Conservation (phyloP, 108 stramenopile species). For the Cylindrotheca fusiformis region DNA sequence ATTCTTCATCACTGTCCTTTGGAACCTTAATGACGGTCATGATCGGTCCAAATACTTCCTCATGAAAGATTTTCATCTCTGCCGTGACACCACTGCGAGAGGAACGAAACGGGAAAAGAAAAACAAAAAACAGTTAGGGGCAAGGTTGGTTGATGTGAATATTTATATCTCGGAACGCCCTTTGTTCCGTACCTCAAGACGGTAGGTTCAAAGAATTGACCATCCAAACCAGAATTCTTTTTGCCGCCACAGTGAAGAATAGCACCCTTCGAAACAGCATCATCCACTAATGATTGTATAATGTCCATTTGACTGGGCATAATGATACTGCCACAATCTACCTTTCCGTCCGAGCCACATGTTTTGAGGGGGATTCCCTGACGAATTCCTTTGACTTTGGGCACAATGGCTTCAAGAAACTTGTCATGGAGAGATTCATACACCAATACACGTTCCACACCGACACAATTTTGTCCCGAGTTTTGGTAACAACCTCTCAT, state of each 20-base stretch:
- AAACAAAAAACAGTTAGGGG: not conserved
- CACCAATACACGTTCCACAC: constrained; percentile 95
- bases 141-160: not conserved
- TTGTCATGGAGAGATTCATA: constrained; percentile 85
- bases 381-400: constrained; percentile 60
- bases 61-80: constrained; percentile 91
- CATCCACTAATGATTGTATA: constrained; percentile 90
- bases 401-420: constrained; percentile 60
- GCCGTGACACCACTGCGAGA: constrained; percentile 70
- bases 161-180: not conserved
- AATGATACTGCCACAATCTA: constrained; percentile 94
- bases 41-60: constrained; percentile 99
- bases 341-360: constrained; percentile 56
- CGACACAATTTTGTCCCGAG: constrained; percentile 98
- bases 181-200: constrained; percentile 55
- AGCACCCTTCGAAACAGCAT: constrained; percentile 96
- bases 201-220: constrained; percentile 96
- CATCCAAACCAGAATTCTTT: constrained; percentile 51
- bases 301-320: constrained; percentile 83
- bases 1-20: constrained; percentile 78
- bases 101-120: too few relatives aligned
- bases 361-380: constrained; percentile 78
- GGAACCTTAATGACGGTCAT: constrained; percentile 94
- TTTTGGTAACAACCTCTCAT: constrained; percentile 97
- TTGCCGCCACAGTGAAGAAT: constrained; percentile 89